Base-by-base conservation (phyloP, 345 rosid species). In the Kandelia obovata region DNA sequence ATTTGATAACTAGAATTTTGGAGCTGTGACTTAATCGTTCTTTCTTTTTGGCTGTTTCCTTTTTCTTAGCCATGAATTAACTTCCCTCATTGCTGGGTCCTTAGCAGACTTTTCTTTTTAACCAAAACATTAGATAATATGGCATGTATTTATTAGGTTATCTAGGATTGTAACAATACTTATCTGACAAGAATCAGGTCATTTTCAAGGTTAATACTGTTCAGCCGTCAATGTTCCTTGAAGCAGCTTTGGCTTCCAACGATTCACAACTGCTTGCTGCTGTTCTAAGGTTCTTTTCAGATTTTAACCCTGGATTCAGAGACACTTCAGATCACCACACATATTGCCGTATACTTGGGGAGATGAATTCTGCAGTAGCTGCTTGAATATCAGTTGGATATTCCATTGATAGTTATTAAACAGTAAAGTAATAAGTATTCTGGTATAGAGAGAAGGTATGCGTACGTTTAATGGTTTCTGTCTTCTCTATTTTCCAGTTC, bases 241-340 rank as follows among this genome's bases (percentile, higher is more conserved):
- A 90, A 80, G 92, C 95, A 35, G 95, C 98, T 21, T 81, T 81
- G 57, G 85, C 97, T 35, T 78, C 96, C 27, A 84, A 83, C 43
- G 87, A 96, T 71, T 66, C 92, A 4, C 95, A 90, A 68, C 89
- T 79, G 65, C 83, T 96, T 68, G 97, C 99, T 55, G 95, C 98
- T 2, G 95, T 92, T 49, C 79, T 96, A 69, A 86, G 99, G 76
- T 94, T 96, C 79, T 92, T 92, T 76, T 78, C 87, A 5, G 98
- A 96, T 73, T 77, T 89, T 68, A 76, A 77, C 68, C 96, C 97
- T 6, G 91, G 90, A 65, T 92, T 95, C 63, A 81, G 70, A 66
- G 85, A 74, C 76, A 86, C 92, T 58, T 15, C 85, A 0, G 98
- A 92, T 63, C 82, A 88, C 73, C 79, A 65, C 64, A 75, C 83